Base-by-base conservation (phyloP, 345 rosid genomes). In the Gossypium rotundifolium region DNA sequence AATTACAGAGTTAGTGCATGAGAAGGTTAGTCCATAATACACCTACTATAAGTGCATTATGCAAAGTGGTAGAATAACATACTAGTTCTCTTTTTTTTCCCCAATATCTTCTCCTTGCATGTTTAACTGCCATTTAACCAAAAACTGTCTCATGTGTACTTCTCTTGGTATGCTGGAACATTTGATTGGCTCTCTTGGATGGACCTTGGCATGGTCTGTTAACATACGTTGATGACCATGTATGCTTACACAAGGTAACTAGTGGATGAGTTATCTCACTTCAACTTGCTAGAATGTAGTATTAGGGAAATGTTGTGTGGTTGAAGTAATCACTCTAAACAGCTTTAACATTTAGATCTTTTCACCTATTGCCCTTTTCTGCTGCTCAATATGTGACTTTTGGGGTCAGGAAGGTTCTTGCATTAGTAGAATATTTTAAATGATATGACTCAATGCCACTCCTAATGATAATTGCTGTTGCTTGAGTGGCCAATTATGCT, bases 1-100 rank as follows among this genome's bases (percentile, higher is more conserved):
- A 63, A 85, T 93, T 73, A 68, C 85, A 63, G 96, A 88, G 71
- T 74, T 95, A 83, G 87, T 87, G 63, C 81, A 83, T 69, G 88
- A 79, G 78, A 93, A 88, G 91, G 99, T 86, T 72, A 74, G 84
- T 66, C 58, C 53, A 53, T 59, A 62, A 58, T 61, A 52, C 59
- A 12, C 59, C 45, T 71, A 20, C 59, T 48, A 9, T 49, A 49
- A 16, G 57, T 46, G 40, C 11, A 9, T 67, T 22, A 68, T 25
- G 72, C 58, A 25, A 17, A 25, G 58, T 25, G 27, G 14, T 16
- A 14, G 2, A 49, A 25, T 14, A 23, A 16, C 13, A 67, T 67
- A 68, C 40, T 23, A 2, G 22, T 25, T 48, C 58, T 10, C 42
- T 33, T 68, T 22, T 29, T 49, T 25, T 7, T 22, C 7, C 54